A percentile compares a stretch with the other conserved stretches of the same genome.
Evolutionary conservation across 176 grass and related monocot species (phyloP).

Genomic region (Raddia guianensis): DNA sequence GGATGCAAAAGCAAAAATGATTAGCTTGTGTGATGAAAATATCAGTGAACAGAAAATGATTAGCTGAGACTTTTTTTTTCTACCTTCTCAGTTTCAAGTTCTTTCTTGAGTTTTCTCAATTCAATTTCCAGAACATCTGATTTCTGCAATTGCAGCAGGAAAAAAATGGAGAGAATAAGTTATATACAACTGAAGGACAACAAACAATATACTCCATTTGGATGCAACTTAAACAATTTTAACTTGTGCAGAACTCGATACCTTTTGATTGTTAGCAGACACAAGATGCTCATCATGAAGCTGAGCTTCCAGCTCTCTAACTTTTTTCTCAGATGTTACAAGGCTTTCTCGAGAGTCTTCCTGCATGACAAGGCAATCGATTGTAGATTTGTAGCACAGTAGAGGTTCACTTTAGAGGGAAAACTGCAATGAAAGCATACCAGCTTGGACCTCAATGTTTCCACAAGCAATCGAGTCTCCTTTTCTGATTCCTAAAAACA

Average conservation of each 20-base stretch:
- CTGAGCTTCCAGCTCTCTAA: conserved; percentile 78
- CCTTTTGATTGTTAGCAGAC: conserved; percentile 66
- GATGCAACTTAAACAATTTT: conserved; percentile 23
- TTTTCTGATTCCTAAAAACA: conserved; percentile 84
- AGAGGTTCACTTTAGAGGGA: conserved; percentile 1
- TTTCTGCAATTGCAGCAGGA: conserved; percentile 62
- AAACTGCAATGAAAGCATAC: conserved; percentile 50
- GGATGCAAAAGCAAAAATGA: conserved; percentile 18
- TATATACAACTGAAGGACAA: conserved; percentile 3
- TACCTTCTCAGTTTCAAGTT: conserved; percentile 98
- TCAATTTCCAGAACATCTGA: conserved; percentile 73
- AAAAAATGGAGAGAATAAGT: conserved; percentile 12
- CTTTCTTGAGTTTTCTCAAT: conserved; percentile 72
- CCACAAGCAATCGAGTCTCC: conserved; percentile 74
- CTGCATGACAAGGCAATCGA: conserved; percentile 52
- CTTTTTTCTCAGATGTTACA: conserved; percentile 90
- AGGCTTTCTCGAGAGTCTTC: conserved; percentile 87
- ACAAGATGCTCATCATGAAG: conserved; percentile 75
- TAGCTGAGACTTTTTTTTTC: conserved; percentile 52
- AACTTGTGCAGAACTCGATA: conserved; percentile 41
- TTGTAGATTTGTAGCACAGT: not conserved
- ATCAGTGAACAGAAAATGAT: conserved; percentile 20
- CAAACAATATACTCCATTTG: conserved; percentile 17
- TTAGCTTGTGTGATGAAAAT: conserved; percentile 7
- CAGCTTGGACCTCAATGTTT: conserved; percentile 91